phyloP scores from a whole-genome alignment of 495 filamentous ascomycete genomes.

The Tetracladium setigerum region DNA sequence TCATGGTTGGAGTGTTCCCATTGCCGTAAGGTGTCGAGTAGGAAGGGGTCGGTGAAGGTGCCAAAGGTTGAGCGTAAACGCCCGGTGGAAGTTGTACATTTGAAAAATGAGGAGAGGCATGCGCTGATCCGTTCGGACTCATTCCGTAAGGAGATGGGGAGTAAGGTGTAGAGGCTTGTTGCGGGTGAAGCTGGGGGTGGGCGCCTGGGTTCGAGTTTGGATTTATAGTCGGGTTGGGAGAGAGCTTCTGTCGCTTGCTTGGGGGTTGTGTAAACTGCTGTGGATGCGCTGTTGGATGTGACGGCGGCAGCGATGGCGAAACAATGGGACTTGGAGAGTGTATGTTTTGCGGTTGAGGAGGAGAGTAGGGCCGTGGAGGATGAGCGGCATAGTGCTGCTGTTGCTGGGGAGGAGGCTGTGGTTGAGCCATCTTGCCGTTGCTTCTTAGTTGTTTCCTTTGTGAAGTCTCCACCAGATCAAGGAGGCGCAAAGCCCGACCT shows the following conservation, averaged over 20 bases:
- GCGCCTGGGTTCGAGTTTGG: too few relatives aligned
- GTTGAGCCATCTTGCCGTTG: slow-evolving; percentile 54
- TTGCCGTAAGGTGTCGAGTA: slow-evolving; percentile 12
- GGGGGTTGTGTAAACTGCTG: slow-evolving; percentile 27
- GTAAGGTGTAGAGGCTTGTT: slow-evolving; percentile 32
- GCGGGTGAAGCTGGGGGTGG: slow-evolving; percentile 37
- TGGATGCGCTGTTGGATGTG: too few relatives aligned
- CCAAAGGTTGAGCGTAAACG: slow-evolving; percentile 24
- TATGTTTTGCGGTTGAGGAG: slow-evolving; percentile 43
- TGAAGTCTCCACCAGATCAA: slow-evolving; percentile 15
- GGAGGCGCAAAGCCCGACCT: slow-evolving; percentile 31
- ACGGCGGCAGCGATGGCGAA: too few relatives aligned
- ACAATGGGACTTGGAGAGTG: slow-evolving; percentile 42
- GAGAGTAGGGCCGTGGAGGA: slow-evolving; percentile 41
- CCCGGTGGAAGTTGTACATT: slow-evolving; percentile 17
- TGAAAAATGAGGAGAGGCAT: slow-evolving; percentile 18
- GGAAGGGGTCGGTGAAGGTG: slow-evolving; percentile 15
- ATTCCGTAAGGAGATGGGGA: slow-evolving; percentile 41
- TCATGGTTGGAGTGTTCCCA: neutral
- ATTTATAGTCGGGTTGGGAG: slow-evolving; percentile 59
- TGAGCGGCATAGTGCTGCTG: slow-evolving; percentile 43
- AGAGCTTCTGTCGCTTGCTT: slow-evolving; percentile 60
- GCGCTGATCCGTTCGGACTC: slow-evolving; percentile 33
- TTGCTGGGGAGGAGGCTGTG: too few relatives aligned
- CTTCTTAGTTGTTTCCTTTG: neutral